Percentiles rank a stretch among this genome's conserved stretches.
phyloP scores from a whole-genome alignment of 2,329 filamentous ascomycete genomes.

The Pseudonectria foliicola region DNA sequence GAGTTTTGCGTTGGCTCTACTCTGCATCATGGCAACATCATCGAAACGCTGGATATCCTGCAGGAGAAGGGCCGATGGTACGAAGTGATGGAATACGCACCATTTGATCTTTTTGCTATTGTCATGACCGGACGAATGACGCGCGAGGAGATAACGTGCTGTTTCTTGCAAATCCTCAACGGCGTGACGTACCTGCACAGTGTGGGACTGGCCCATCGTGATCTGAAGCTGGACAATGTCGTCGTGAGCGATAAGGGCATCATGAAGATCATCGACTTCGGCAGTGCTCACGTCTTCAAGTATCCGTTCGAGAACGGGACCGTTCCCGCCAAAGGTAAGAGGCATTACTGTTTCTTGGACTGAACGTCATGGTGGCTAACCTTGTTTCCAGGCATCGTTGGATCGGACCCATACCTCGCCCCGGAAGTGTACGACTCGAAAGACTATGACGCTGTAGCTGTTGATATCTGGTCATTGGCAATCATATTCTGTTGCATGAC shows the following conservation, averaged over 20 bases:
- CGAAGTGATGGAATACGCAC: constrained; percentile 98
- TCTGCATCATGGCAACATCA: constrained; percentile 94
- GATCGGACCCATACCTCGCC: constrained; percentile 91
- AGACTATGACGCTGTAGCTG: constrained; percentile 88
- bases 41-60: constrained; percentile 94
- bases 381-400: constrained; percentile 48
- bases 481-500: constrained; percentile 99
- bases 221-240: constrained; percentile 95
- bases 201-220: constrained; percentile 89
- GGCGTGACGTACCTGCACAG: constrained; percentile 92
- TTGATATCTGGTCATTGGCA: constrained; percentile 95
- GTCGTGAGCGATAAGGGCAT: constrained; percentile 94
- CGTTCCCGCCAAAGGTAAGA: constrained; percentile 32
- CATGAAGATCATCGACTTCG: constrained; percentile 99
- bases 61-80: constrained; percentile 94
- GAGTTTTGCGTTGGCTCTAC: constrained; percentile 98
- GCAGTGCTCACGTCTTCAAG: constrained; percentile 91
- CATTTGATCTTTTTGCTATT: constrained; percentile 91
- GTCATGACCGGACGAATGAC: constrained; percentile 99
- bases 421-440: constrained; percentile 93
- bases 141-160: constrained; percentile 82
- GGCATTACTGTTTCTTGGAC: neutral
- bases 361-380: constrained; percentile 8
- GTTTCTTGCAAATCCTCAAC: constrained; percentile 88
- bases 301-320: constrained; percentile 86